Evolutionary conservation across 176 grass and related monocot genomes (phyloP), one percentile per base, ranked within the genome.

Genomic region (Calamus simplicifolius): DNA sequence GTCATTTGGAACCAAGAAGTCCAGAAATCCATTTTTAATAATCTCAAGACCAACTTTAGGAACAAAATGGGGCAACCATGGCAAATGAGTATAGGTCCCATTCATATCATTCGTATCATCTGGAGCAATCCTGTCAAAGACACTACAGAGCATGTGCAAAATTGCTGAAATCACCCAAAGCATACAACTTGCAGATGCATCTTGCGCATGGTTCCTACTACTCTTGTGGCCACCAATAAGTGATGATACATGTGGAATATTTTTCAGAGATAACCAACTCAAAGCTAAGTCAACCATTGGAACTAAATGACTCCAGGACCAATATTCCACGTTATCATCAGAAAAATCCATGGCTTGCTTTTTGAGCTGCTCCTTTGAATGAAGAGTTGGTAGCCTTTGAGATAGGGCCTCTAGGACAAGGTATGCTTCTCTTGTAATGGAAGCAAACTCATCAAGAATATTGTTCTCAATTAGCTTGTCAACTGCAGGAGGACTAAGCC

Each of bases 81-180:
- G 87, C 63, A 88, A 66, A 29, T 69, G 63, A 64, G 18, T 48
- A 29, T 52, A 66, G 27, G 51, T 79, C 69, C 59, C 69, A 73
- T 38, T 51, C 43, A 76, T 65, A 70, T 57, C 48, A 17, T 28
- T 26, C 52, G 26, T 66, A 61, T 1, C 66, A 49, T 66, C 59
- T 29, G 93, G 70, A 66, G 74, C 80, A 72, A 98, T 82, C 71
- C 82, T 88, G 64, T 85, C 73, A 56, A 98, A 60, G 64, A 85
- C 64, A 49, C 75, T 74, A 82, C 81, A 79, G 73, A 98, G 63
- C 93, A 98, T 88, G 79, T 70, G 62, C 48, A 98, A 52, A 29
- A 89, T 74, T 67, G 87, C 83, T 60, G 93, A 80, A 92, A 98
- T 80, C 59, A 89, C 88, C 75, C 80, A 85, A 61, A 91, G 35